A percentile compares a stretch with the other conserved stretches of the same genome.
Conservation (phyloP, 1,139 yeast genomes). For the Lodderomyces orthopsilosis region DNA sequence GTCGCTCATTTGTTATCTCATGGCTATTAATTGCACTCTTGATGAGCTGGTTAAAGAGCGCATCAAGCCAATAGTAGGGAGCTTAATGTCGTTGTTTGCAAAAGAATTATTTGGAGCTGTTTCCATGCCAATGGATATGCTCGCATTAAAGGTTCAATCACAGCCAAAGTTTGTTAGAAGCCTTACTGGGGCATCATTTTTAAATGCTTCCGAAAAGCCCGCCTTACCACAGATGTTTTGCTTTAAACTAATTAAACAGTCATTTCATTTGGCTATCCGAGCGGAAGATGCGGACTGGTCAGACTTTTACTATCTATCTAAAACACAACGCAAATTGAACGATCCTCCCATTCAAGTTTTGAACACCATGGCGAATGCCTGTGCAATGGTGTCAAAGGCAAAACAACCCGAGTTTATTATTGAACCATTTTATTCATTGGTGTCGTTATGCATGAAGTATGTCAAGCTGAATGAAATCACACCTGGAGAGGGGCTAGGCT, state of each 20-base stretch:
- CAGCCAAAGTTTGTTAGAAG: constrained; percentile 34
- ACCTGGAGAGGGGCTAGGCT: constrained; percentile 33
- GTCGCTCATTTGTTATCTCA: constrained; percentile 68
- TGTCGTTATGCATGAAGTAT: constrained; percentile 59
- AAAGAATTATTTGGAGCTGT: constrained; percentile 61
- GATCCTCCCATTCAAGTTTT: constrained; percentile 30
- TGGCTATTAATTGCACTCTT: constrained; percentile 61
- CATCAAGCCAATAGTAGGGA: constrained; percentile 35
- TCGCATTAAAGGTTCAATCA: constrained; percentile 44
- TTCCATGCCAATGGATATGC: constrained; percentile 66
- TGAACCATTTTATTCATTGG: constrained; percentile 72
- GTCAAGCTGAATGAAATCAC: constrained; percentile 36
- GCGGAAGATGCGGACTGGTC: constrained; percentile 58
- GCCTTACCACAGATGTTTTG: constrained; percentile 27
- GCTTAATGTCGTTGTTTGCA: constrained; percentile 57
- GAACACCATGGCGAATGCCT: constrained; percentile 31
- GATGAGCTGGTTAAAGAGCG: constrained; percentile 17
- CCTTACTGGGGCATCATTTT: constrained; percentile 23
- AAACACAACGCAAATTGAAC: constrained; percentile 52
- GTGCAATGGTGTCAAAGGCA: constrained; percentile 5
- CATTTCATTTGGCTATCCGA: constrained; percentile 44
- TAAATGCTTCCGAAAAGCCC: constrained; percentile 21
- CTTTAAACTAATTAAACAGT: constrained; percentile 35
- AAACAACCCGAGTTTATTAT: constrained; percentile 51
- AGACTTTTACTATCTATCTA: constrained; percentile 56